phyloP scores from a whole-genome alignment of 805 yeast genomes.

The Zygotorulaspora danielsina region DNA sequence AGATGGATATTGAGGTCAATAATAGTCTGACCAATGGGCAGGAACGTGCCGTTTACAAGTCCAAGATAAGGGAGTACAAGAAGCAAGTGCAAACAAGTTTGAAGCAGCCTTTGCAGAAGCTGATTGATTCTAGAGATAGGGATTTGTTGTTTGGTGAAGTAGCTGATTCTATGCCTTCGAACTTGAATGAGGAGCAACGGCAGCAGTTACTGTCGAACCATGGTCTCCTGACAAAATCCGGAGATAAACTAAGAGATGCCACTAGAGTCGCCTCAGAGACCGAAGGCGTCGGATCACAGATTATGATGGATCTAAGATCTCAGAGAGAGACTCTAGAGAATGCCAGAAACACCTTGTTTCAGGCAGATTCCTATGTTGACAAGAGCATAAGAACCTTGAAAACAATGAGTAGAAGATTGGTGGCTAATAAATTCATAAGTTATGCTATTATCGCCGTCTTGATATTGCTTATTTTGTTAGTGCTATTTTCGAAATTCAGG shows the following conservation, averaged over 20 bases:
- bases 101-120: conserved; percentile 51
- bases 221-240: conserved; percentile 73
- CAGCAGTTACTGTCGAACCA: conserved; percentile 74
- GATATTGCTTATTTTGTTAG: conserved; percentile 74
- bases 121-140: conserved; percentile 69
- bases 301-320: conserved; percentile 79
- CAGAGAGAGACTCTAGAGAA: conserved; percentile 90
- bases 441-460: conserved; percentile 88
- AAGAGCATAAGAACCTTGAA: conserved; percentile 79
- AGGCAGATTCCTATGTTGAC: conserved; percentile 92
- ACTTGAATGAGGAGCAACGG: conserved; percentile 61
- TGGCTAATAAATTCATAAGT: conserved; percentile 85
- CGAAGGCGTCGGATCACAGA: conserved; percentile 85
- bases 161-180: conserved; percentile 25
- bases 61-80: conserved; percentile 70
- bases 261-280: conserved; percentile 91
- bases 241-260: conserved; percentile 79
- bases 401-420: conserved; percentile 87
- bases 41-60: conserved; percentile 60
- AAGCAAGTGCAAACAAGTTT: conserved; percentile 52
- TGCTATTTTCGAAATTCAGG: conserved; percentile 76
- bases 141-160: conserved; percentile 62
- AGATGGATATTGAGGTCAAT: conserved; percentile 86
- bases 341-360: conserved; percentile 77
- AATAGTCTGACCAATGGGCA: conserved; percentile 42